Evolutionary conservation across 2,329 filamentous ascomycete genomes (phyloP).

Genomic region (Helicocarpus griseus): DNA sequence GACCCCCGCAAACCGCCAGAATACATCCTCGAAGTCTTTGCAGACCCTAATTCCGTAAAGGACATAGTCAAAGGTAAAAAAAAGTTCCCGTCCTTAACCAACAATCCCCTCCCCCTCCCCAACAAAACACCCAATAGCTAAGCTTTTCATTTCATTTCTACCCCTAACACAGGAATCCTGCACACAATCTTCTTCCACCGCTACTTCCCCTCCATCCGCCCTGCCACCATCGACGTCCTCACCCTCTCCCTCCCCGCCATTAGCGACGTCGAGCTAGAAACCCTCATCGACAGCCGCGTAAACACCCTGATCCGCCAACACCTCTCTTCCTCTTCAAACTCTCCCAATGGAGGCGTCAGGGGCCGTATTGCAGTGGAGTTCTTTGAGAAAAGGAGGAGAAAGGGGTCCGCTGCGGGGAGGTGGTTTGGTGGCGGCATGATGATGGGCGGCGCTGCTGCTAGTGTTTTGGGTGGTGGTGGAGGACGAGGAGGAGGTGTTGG

Average conservation of each 20-base stretch:
- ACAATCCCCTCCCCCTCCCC: not conserved
- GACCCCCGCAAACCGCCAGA: slow-evolving; percentile 63
- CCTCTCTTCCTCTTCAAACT: slow-evolving; percentile 51
- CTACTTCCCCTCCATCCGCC: slow-evolving; percentile 80
- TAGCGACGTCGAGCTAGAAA: slow-evolving; percentile 82
- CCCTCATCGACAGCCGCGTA: slow-evolving; percentile 82
- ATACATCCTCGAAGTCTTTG: slow-evolving; percentile 88
- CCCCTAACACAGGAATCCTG: slow-evolving; percentile 60
- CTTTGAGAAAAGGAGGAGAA: slow-evolving; percentile 82
- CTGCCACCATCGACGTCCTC: slow-evolving; percentile 77
- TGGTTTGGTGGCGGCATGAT: slow-evolving; percentile 46
- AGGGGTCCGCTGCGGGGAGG: slow-evolving; percentile 53
- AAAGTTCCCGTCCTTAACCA: slow-evolving; percentile 13
- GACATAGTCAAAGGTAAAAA: slow-evolving; percentile 93
- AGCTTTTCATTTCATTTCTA: not conserved
- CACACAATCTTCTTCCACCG: slow-evolving; percentile 99
- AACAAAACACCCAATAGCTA: not conserved
- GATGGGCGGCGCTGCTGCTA: slow-evolving; percentile 77
- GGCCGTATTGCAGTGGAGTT: slow-evolving; percentile 83
- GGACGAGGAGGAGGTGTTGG: slow-evolving; percentile 46
- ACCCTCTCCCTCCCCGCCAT: slow-evolving; percentile 85
- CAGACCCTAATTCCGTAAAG: slow-evolving; percentile 78
- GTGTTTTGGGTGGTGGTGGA: slow-evolving; percentile 51
- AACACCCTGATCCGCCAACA: slow-evolving; percentile 67
- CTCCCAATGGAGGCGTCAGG: slow-evolving; percentile 49